A percentile compares a stretch with the other conserved stretches of the same genome.
Conservation (phyloP, 371 early-diverging fungal species). For the Mortierella sp. region DNA sequence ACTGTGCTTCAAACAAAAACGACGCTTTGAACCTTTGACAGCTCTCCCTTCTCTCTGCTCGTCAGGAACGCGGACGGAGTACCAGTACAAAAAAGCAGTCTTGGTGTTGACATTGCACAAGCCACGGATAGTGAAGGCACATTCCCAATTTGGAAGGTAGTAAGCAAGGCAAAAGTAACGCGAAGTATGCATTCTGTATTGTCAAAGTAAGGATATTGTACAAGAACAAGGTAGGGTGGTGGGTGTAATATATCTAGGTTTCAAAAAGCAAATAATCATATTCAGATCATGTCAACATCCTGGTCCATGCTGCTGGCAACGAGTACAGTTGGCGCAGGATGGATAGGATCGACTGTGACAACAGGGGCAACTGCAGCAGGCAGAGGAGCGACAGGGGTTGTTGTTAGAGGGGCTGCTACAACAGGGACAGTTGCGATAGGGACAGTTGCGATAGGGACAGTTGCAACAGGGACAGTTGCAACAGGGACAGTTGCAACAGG, state of each 20-base stretch:
- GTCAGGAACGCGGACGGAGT: too few relatives aligned
- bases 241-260: not conserved
- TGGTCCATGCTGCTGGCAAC: not conserved
- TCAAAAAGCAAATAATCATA: not conserved
- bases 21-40: too few relatives aligned
- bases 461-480: not conserved
- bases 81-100: too few relatives aligned
- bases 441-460: not conserved
- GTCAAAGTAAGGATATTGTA: not conserved
- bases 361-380: not conserved
- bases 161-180: too few relatives aligned
- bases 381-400: too few relatives aligned
- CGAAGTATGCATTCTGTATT: not conserved
- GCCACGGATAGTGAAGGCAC: too few relatives aligned
- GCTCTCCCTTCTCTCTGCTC: too few relatives aligned
- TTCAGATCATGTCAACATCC: constrained; percentile 9
- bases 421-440: not conserved
- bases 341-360: too few relatives aligned
- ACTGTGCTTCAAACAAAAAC: not conserved
- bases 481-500: not conserved
- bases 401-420: too few relatives aligned
- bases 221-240: not conserved
- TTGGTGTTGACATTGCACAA: too few relatives aligned
- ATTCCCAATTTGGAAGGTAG: too few relatives aligned
- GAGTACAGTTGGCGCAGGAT: not conserved